Conservation (phyloP, 169 alveolate genomes). For the Plasmodium gaboni region DNA sequence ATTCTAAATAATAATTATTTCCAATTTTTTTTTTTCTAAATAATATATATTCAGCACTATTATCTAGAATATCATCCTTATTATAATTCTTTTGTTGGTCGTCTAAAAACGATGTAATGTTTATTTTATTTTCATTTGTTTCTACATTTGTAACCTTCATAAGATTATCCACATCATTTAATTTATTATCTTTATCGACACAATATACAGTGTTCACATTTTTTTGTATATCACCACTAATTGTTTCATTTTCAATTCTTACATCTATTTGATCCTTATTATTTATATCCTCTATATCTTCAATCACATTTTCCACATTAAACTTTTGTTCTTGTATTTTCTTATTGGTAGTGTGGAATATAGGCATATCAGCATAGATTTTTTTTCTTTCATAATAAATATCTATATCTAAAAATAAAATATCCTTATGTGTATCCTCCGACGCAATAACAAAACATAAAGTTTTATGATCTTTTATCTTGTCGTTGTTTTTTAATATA, state of each 20-base stretch:
- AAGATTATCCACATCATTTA: too few relatives aligned
- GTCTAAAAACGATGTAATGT: too few relatives aligned
- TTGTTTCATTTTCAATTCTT: too few relatives aligned
- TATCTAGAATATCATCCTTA: too few relatives aligned
- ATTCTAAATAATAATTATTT: not conserved
- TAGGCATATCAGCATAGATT: conserved; percentile 8
- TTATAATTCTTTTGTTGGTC: too few relatives aligned
- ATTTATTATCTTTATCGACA: too few relatives aligned
- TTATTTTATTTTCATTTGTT: not conserved
- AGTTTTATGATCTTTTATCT: conserved; percentile 39
- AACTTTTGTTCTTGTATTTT: not conserved
- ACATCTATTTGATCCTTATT: not conserved
- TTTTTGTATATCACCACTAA: too few relatives aligned
- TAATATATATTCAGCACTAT: too few relatives aligned
- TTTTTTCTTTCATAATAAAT: conserved; percentile 38
- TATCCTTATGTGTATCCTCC: conserved; percentile 5
- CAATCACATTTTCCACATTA: not conserved
- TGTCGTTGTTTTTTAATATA: conserved; percentile 22
- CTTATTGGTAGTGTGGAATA: conserved; percentile 28
- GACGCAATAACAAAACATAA: conserved; percentile 21
- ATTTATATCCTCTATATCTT: not conserved
- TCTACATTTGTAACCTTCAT: not conserved
- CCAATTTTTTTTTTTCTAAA: not conserved
- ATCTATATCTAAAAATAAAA: conserved; percentile 65
- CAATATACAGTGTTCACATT: too few relatives aligned